A percentile compares a stretch with the other conserved stretches of the same genome.
These are phyloP conservation scores for Phalaenopsis hybrid DNA, from an alignment of 116 monocot genomes.

Conservation along the genomic window DNA sequence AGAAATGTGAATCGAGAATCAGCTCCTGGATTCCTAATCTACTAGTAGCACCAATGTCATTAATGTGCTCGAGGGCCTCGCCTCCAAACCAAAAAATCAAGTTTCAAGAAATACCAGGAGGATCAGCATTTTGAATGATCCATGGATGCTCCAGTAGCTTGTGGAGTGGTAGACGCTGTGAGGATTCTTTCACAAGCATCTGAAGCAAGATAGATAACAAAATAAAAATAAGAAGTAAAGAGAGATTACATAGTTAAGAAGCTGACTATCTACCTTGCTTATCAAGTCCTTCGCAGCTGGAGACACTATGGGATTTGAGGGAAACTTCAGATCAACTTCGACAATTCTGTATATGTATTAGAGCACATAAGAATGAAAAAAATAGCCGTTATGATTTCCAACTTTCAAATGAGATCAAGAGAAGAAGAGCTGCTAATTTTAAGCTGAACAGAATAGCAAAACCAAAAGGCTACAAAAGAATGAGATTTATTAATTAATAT, in stretches of 20 bases:
- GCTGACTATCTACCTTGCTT: slow-evolving; percentile 49
- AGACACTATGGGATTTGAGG: slow-evolving; percentile 69
- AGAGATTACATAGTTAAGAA: no score
- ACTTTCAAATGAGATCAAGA: no score
- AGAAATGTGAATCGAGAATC: no score
- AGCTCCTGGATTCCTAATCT: no score
- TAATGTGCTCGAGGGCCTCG: no score
- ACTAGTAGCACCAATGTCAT: no score
- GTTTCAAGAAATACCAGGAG: slow-evolving; percentile 64
- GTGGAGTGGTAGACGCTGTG: slow-evolving; percentile 79
- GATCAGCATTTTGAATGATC: slow-evolving; percentile 92
- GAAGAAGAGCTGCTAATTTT: no score
- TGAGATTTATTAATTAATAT: no score
- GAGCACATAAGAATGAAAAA: background rate
- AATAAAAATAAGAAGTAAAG: background rate
- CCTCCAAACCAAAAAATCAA: no score
- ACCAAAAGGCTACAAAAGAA: no score
- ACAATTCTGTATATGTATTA: slow-evolving; percentile 53
- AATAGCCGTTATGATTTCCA: no score
- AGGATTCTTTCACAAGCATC: slow-evolving; percentile 91
- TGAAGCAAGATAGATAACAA: slow-evolving; percentile 9
- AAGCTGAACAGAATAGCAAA: no score
- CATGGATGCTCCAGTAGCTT: slow-evolving; percentile 96
- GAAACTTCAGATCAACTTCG: slow-evolving; percentile 92
- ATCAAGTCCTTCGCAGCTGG: slow-evolving; percentile 80